phyloP scores from a whole-genome alignment of 768 basidiomycete genomes.

The Sporobolomyces pararoseus region DNA sequence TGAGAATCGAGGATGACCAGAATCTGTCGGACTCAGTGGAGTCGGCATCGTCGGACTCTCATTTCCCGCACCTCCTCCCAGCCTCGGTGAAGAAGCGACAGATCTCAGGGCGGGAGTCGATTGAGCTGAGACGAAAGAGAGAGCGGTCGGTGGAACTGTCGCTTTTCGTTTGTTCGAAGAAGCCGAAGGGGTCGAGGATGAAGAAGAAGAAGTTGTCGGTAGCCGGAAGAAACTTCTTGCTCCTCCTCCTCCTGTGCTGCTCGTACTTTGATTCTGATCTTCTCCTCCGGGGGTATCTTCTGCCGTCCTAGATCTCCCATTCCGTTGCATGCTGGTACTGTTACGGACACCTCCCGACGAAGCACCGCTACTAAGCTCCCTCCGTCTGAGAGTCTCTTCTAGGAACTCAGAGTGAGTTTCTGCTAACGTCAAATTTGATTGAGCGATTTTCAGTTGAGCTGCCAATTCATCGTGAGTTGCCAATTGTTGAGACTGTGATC shows the following conservation, averaged over 20 bases:
- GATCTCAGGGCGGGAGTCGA: constrained; percentile 21
- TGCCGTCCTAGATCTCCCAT: too few species aligned
- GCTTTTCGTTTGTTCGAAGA: constrained; percentile 1
- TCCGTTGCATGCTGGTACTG: constrained; percentile 10
- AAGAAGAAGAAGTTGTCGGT: constrained; percentile 11
- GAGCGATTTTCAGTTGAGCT: constrained; percentile 40
- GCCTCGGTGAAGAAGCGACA: constrained; percentile 22
- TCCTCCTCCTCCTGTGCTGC: constrained; percentile 15
- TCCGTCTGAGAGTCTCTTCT: constrained; percentile 35
- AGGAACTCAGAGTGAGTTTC: constrained; percentile 38
- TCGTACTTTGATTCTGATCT: neutral
- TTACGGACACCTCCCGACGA: neutral
- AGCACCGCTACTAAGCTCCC: constrained; percentile 7
- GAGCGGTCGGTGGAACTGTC: constrained; percentile 1
- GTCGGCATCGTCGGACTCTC: neutral
- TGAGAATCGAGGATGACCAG: constrained; percentile 11
- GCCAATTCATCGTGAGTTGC: constrained; percentile 40
- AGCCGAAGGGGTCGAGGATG: neutral
- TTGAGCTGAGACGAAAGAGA: neutral
- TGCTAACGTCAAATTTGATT: constrained; percentile 39
- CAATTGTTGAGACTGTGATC: constrained; percentile 29
- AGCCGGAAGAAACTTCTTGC: constrained; percentile 32
- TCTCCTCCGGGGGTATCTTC: neutral
- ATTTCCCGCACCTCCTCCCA: neutral
- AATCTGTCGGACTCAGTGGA: neutral